Conservation (phyloP, 441 rosid species). For the Euphorbia celastroides region DNA sequence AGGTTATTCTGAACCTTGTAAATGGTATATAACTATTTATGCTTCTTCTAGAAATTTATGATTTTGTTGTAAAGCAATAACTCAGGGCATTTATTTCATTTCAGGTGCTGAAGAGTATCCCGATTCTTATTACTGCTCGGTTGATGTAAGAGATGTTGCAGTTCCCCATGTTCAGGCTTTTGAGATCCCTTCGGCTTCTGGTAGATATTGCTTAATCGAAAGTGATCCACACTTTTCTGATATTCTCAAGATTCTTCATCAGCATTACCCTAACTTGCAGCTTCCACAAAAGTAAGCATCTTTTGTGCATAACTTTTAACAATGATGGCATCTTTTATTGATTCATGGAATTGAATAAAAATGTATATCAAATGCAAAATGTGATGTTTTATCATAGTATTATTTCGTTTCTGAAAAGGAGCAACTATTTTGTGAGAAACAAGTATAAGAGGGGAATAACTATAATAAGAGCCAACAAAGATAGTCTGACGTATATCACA, state of each 20-base stretch:
- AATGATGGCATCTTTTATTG: too few relatives aligned
- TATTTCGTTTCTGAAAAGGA: too few relatives aligned
- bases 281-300: conserved; percentile 38
- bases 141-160: conserved; percentile 66
- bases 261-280: conserved; percentile 41
- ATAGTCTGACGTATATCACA: too few relatives aligned
- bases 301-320: neutral
- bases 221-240: conserved; percentile 35
- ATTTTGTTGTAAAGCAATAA: too few relatives aligned
- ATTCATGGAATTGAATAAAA: too few relatives aligned
- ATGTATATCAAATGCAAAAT: too few relatives aligned
- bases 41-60: neutral
- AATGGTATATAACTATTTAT: conserved; percentile 33
- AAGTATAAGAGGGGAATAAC: too few relatives aligned
- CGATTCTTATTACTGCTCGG: conserved; percentile 29
- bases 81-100: neutral
- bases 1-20: conserved; percentile 35
- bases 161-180: conserved; percentile 55
- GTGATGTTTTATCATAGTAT: too few relatives aligned
- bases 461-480: too few relatives aligned
- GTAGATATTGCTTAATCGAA: too few relatives aligned
- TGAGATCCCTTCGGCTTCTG: conserved; percentile 48
- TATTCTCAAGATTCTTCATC: conserved; percentile 32
- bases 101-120: conserved; percentile 20
- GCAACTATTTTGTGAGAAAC: too few relatives aligned